Evolutionary conservation across 768 basidiomycete species (phyloP).

Genomic region (Pisolithus albus): DNA sequence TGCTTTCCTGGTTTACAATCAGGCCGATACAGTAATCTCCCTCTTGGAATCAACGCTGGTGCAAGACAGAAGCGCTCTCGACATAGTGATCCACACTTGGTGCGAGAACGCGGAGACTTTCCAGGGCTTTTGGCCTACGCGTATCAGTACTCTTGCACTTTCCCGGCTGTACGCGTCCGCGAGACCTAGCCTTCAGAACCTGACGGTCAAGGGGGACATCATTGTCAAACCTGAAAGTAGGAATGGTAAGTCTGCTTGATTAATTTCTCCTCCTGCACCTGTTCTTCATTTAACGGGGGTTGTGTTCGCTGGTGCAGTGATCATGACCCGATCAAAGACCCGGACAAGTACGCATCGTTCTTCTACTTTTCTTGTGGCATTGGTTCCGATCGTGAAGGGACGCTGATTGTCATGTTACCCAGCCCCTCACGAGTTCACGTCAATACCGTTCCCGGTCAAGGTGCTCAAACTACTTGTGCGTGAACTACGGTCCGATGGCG

Average conservation of each 20-base stretch:
- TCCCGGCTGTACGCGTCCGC: conserved; percentile 63
- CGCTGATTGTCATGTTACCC: conserved; percentile 18
- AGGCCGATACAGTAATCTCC: conserved; percentile 70
- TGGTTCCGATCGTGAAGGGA: neutral
- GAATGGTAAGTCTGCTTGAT: conserved; percentile 53
- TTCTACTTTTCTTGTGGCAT: conserved; percentile 6
- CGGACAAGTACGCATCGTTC: conserved; percentile 58
- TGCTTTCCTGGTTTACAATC: conserved; percentile 85
- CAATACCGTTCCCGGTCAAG: conserved; percentile 85
- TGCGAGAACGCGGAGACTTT: conserved; percentile 92
- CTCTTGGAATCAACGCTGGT: conserved; percentile 66
- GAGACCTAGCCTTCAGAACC: conserved; percentile 55
- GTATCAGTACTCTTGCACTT: conserved; percentile 79
- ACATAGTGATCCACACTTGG: conserved; percentile 88
- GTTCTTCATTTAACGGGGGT: conserved; percentile 10
- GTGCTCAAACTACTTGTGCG: conserved; percentile 83
- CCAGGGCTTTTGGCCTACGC: conserved; percentile 90
- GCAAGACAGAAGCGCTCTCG: conserved; percentile 60
- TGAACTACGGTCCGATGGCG: conserved; percentile 76
- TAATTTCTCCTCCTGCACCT: conserved; percentile 3
- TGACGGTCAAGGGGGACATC: conserved; percentile 87
- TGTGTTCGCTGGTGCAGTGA: conserved; percentile 48
- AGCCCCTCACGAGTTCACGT: conserved; percentile 86
- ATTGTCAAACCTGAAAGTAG: conserved; percentile 75
- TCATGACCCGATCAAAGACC: conserved; percentile 93